Percentiles rank a stretch among this genome's conserved stretches.
These are phyloP conservation scores for Venturia oleaginea DNA, from an alignment of 2,329 filamentous ascomycete species.

Conservation along the genomic window DNA sequence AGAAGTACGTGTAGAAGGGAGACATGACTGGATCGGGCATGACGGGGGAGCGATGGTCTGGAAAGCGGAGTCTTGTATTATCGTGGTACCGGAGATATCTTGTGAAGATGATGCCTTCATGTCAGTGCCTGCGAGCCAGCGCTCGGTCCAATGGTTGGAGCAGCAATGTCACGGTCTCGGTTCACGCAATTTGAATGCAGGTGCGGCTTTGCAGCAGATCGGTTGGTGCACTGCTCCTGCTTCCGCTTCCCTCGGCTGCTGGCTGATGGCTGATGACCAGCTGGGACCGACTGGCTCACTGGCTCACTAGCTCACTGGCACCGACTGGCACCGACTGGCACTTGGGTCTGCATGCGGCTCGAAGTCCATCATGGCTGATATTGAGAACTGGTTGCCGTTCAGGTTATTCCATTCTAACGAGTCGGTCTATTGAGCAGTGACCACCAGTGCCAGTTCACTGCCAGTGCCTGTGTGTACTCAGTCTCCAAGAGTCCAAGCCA, in stretches of 20 bases:
- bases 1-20: constrained; percentile 56
- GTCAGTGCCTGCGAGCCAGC: neutral
- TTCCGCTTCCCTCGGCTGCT: no score
- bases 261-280: no score
- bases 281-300: no score
- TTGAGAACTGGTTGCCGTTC: neutral
- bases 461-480: no score
- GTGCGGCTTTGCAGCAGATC: no score
- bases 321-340: no score
- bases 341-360: neutral
- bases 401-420: no score
- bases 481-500: no score
- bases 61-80: neutral
- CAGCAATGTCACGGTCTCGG: no score
- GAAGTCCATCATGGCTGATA: neutral
- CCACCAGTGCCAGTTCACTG: neutral
- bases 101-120: neutral
- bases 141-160: neutral
- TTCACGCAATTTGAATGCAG: no score
- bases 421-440: neutral
- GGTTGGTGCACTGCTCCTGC: no score
- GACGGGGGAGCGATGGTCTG: neutral
- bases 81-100: neutral
- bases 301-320: no score
- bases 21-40: neutral